Evolutionary conservation across 2,329 filamentous ascomycete genomes (phyloP).

Genomic region (Xylaria sp.): DNA sequence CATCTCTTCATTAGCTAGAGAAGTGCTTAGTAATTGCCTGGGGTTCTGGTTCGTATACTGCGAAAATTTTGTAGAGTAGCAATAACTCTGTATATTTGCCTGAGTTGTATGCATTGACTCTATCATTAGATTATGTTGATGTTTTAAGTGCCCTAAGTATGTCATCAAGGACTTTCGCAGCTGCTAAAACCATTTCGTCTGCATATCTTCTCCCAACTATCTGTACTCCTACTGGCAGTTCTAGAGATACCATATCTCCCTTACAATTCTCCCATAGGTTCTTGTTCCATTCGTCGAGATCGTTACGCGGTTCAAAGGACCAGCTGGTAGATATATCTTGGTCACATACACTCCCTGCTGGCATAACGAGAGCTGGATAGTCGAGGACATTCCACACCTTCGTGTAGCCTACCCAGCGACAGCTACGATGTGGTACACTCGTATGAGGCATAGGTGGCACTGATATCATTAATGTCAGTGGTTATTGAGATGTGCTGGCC

Average conservation of each 20-base stretch:
- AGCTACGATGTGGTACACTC: slow-evolving; percentile 57
- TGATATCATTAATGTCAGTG: background rate
- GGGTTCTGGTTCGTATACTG: background rate
- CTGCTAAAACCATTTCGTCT: slow-evolving; percentile 64
- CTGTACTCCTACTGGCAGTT: slow-evolving; percentile 63
- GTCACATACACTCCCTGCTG: slow-evolving; percentile 59
- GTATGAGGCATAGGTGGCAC: slow-evolving; percentile 69
- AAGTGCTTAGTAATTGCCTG: background rate
- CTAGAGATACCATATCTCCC: slow-evolving; percentile 51
- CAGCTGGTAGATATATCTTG: slow-evolving; percentile 52
- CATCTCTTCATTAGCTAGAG: background rate
- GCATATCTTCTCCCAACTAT: slow-evolving; percentile 62
- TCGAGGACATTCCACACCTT: slow-evolving; percentile 72
- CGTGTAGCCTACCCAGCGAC: slow-evolving; percentile 66
- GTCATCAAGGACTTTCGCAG: slow-evolving; percentile 52
- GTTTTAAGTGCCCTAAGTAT: slow-evolving; percentile 3
- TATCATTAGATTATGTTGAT: background rate
- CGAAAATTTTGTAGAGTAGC: too few relatives aligned
- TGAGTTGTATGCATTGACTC: background rate
- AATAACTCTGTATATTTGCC: background rate
- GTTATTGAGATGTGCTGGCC: background rate
- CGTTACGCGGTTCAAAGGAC: slow-evolving; percentile 59
- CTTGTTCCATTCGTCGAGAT: slow-evolving; percentile 63
- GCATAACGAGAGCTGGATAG: slow-evolving; percentile 67
- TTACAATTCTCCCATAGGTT: slow-evolving; percentile 56